Evolutionary conservation across 768 basidiomycete genomes (phyloP), one percentile per base, ranked within the genome.

Genomic region (Pisolithus tinctorius): DNA sequence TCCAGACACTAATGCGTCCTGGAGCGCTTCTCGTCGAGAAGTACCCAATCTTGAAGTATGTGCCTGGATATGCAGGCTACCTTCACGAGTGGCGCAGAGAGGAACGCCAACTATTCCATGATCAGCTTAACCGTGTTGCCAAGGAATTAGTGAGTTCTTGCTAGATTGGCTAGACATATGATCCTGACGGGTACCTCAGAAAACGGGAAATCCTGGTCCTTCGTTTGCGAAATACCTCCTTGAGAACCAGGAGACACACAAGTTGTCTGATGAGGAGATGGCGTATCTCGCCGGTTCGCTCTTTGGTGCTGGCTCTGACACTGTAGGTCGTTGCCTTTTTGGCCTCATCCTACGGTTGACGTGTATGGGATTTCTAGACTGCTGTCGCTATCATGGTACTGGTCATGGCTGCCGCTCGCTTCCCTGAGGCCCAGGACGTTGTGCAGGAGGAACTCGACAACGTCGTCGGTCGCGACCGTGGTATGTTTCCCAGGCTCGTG

Each of bases 271-370:
- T 49, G 69, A 77, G 49, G 82, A 85, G 58, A 74, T 76, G 26
- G 77, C 82, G 0, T 85, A 84, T 60, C 74, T 85, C 25, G 78
- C 79, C 0, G 83, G 83, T 0, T 74, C 75, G 37, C 78, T 85
- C 65, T 85, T 82, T 53, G 83, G 83, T 25, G 83, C 82, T 31
- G 83, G 83, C 13, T 76, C 79, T 0, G 83, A 83, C 55, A 84
- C 83, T 13, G 73, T 71, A 49, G 37, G 68, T 60, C n/a, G 36
- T 29, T 3, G 34, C 23, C n/a, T 37, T 36, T 10, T 23, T 11
- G 30, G 16, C 1, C 23, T 31, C 6, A 4, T 4, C 37, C 1
- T 2, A 11, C 16, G n/a, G 34, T 4, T 4, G 6, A 9, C 36
- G 23, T 13, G 43, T 57, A 40, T 30, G 45, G 17, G n/a, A 47